These are phyloP conservation scores for Podila horticola DNA, from an alignment of 192 early-diverging fungal species.

Conservation along the genomic window DNA sequence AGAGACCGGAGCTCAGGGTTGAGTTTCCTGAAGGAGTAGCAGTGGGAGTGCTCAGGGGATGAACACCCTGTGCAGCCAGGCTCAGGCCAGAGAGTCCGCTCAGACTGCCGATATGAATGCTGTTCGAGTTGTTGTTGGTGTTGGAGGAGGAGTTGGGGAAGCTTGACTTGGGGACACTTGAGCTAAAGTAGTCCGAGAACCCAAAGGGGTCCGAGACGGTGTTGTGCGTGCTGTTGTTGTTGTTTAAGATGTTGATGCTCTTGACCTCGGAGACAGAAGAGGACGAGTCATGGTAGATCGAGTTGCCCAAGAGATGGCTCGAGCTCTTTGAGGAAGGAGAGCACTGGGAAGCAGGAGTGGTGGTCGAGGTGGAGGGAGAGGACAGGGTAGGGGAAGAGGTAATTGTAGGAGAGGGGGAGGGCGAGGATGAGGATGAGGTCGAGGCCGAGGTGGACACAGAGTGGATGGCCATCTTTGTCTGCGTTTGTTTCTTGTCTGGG, in stretches of 20 bases:
- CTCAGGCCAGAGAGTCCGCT: slow-evolving; percentile 38
- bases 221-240: slow-evolving; percentile 5
- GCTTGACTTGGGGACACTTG: slow-evolving; percentile 38
- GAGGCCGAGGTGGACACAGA: slow-evolving; percentile 56
- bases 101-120: slow-evolving; percentile 40
- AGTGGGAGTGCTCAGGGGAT: slow-evolving; percentile 10
- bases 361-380: slow-evolving; percentile 41
- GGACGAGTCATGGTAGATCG: slow-evolving; percentile 28
- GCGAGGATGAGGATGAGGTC: slow-evolving; percentile 52
- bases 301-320: slow-evolving; percentile 18
- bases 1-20: slow-evolving; percentile 34
- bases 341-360: slow-evolving; percentile 29
- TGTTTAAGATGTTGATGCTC: slow-evolving; percentile 48
- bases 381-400: slow-evolving; percentile 45
- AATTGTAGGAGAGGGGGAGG: slow-evolving; percentile 40
- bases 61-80: slow-evolving; percentile 9
- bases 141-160: background rate
- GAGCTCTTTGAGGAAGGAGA: slow-evolving; percentile 51
- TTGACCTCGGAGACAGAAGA: slow-evolving; percentile 7
- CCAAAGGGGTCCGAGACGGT: slow-evolving; percentile 47
- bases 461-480: slow-evolving; percentile 43
- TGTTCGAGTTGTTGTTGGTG: slow-evolving; percentile 10
- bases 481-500: background rate
- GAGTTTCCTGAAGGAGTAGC: slow-evolving; percentile 4
- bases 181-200: slow-evolving; percentile 48